Evolutionary conservation across 1,139 yeast species (phyloP).

Genomic region (Taiozyma onychis): DNA sequence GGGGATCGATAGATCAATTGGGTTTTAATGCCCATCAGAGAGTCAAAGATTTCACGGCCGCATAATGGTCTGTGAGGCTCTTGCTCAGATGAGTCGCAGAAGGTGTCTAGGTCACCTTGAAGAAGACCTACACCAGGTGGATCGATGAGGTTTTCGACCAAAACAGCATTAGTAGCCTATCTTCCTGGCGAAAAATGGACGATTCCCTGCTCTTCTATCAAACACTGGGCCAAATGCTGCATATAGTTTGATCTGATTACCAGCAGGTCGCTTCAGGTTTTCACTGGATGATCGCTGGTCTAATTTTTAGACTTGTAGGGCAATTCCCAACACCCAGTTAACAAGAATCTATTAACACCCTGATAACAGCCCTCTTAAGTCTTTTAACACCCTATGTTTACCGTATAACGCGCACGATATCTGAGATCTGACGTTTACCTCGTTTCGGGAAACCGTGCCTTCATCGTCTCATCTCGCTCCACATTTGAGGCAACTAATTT

Average conservation of each 20-base stretch:
- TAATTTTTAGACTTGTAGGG: not conserved
- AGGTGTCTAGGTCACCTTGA: no score
- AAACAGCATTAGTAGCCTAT: no score
- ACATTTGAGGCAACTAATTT: not conserved
- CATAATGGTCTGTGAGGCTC: no score
- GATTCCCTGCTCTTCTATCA: no score
- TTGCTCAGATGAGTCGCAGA: no score
- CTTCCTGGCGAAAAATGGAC: no score
- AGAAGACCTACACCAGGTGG: no score
- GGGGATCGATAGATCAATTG: not conserved
- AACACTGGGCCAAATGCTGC: no score
- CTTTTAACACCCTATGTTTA: not conserved
- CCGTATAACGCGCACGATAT: not conserved
- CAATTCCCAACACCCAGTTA: not conserved
- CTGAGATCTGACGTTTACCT: not conserved
- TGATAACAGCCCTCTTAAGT: not conserved
- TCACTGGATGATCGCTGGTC: not conserved
- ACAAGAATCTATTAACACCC: not conserved
- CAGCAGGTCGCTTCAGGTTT: not conserved
- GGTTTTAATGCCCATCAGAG: no score
- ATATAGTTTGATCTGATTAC: not conserved
- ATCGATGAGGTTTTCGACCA: no score
- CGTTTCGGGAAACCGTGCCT: not conserved
- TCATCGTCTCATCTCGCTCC: not conserved
- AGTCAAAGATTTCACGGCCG: no score